Base-by-base conservation (phyloP, 2,329 filamentous ascomycete genomes). In the Aspergillus latus region DNA sequence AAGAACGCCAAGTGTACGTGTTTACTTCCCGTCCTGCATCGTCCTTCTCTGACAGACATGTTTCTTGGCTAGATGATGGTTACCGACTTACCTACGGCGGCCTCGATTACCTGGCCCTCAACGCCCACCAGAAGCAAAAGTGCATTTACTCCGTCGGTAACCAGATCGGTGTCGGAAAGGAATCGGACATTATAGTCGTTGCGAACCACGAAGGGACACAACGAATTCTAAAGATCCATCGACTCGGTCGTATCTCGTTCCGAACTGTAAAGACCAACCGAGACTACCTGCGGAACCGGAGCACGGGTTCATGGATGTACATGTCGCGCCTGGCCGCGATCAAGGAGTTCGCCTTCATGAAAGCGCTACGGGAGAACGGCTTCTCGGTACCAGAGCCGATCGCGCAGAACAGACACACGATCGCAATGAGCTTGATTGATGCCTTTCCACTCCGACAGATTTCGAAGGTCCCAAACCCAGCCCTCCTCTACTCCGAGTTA, bases 11-110 rank as follows among this genome's bases (percentile, higher is more conserved):
- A 91, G 74, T 99, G 81, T 83, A 74, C 36, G 69, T 29, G 29
- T 16, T 7, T 42, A 15, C 36, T 8, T 34, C 11, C 11, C 5
- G 8, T 45, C 37, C 13, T 46, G 28, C 9, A 2, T 48, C 54
- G 21, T 16, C 49, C 7, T 30, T 47, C 30, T 43, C 11, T 49
- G 29, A 42, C 16, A 59, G 58, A 50, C 51, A 28, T 58, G 52
- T 48, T 56, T 36, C 34, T 29, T 15, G 15, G 37, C 46, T 56
- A 83, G 80, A 99, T 76, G 94, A 99, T 69, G 94, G 94, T 59
- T 99, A 99, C 77, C 87, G 95, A 52, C 83, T 99, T 53, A 96
- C 93, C 5, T 99, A 99, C 72, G 94, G 94, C 66, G 94, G 94
- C 2, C 86, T 97, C 47, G 94, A 99, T 78, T 99, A 99, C 75